Evolutionary conservation across 768 basidiomycete species (phyloP).

Genomic region (Collybia mongolica): DNA sequence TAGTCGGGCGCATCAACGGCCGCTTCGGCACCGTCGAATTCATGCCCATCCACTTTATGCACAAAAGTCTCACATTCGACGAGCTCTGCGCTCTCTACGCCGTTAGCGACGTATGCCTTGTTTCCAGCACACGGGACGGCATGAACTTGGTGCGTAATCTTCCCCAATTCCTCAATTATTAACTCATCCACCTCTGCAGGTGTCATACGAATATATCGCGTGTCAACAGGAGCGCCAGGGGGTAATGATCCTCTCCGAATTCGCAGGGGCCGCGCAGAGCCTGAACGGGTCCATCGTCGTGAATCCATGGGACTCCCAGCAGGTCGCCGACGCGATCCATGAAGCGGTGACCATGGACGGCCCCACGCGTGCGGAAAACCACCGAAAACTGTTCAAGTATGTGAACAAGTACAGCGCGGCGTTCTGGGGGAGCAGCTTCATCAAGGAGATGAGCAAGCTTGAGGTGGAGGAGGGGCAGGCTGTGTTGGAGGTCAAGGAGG

Average conservation of each 20-base stretch:
- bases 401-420: conserved; percentile 93
- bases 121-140: conserved; percentile 93
- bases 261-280: conserved; percentile 95
- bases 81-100: conserved; percentile 98
- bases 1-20: conserved; percentile 98
- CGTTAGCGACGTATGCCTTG: conserved; percentile 92
- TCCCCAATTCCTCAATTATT: neutral
- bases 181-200: conserved; percentile 50
- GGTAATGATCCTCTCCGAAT: conserved; percentile 97
- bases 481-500: conserved; percentile 28
- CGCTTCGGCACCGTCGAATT: conserved; percentile 99
- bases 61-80: conserved; percentile 90
- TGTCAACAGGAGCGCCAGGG: conserved; percentile 93
- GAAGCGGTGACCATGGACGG: conserved; percentile 90
- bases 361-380: conserved; percentile 85
- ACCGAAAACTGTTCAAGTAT: conserved; percentile 94
- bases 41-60: conserved; percentile 99
- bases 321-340: conserved; percentile 96
- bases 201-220: conserved; percentile 98
- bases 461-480: conserved; percentile 34
- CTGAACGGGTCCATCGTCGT: conserved; percentile 96
- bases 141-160: conserved; percentile 90
- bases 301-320: conserved; percentile 99
- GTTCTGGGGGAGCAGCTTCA: conserved; percentile 91
- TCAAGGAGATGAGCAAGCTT: conserved; percentile 77